Percentiles rank a stretch among this genome's conserved stretches.
Evolutionary conservation across 441 rosid genomes (phyloP).

Genomic region (Manihot esculenta): DNA sequence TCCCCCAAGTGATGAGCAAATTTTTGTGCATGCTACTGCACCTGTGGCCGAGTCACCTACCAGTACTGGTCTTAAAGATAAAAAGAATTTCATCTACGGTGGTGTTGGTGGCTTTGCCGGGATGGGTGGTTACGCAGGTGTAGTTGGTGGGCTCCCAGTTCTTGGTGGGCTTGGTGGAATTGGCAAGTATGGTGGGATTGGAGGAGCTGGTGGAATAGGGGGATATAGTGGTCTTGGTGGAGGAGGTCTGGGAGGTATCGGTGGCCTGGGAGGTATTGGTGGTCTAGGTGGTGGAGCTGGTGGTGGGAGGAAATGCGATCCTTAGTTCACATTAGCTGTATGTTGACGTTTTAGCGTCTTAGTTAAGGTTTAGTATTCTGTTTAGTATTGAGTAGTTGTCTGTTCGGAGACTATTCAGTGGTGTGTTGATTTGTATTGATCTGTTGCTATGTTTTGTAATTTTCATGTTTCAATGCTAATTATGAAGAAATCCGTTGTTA

Average conservation of each 20-base stretch:
- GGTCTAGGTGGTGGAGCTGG: slow-evolving; percentile 28
- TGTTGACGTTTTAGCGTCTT: too few relatives aligned
- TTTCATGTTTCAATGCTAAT: slow-evolving; percentile 4
- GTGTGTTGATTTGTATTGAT: too few relatives aligned
- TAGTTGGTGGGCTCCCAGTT: slow-evolving; percentile 50
- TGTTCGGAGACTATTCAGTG: too few relatives aligned
- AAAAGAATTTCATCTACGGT: slow-evolving; percentile 60
- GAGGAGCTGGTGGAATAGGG: slow-evolving; percentile 51
- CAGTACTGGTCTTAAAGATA: slow-evolving; percentile 34
- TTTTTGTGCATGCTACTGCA: slow-evolving; percentile 32
- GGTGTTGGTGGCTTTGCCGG: slow-evolving; percentile 72
- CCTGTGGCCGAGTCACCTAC: slow-evolving; percentile 35
- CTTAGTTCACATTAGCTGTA: too few relatives aligned
- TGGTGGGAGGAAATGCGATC: slow-evolving; percentile 16
- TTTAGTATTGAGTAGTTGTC: too few relatives aligned
- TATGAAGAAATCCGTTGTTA: not conserved
- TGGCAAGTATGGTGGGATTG: slow-evolving; percentile 56
- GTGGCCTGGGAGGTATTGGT: slow-evolving; percentile 27
- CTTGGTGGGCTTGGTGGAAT: slow-evolving; percentile 53
- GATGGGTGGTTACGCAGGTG: slow-evolving; percentile 61
- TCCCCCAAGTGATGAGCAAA: slow-evolving; percentile 24
- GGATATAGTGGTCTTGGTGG: slow-evolving; percentile 45
- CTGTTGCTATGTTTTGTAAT: not conserved
- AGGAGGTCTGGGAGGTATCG: slow-evolving; percentile 29
- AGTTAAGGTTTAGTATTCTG: too few relatives aligned